phyloP scores from a whole-genome alignment of 2,329 filamentous ascomycete genomes.

The Cylindrodendrum hubeiense region DNA sequence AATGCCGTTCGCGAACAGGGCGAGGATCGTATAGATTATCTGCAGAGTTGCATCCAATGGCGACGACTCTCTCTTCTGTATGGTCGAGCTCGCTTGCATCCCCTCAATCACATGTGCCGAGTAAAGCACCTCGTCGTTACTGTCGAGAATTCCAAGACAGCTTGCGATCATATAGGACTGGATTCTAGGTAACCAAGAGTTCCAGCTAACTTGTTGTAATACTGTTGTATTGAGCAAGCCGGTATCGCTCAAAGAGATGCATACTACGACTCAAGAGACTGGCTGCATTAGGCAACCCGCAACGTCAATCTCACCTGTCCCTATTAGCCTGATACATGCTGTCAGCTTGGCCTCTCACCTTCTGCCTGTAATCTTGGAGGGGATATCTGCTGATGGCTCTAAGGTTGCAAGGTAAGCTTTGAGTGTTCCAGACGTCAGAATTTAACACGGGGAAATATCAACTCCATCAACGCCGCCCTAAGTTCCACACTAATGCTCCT shows the following conservation, averaged over 20 bases:
- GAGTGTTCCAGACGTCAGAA: no score
- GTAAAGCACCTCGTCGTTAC: not conserved
- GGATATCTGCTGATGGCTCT: no score
- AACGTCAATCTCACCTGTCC: no score
- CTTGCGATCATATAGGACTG: not conserved
- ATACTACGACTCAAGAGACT: no score
- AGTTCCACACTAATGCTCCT: no score
- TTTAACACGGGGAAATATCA: no score
- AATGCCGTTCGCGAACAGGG: not conserved
- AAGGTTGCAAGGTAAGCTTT: no score
- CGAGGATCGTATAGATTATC: not conserved
- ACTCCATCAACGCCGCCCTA: no score
- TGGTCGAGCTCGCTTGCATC: not conserved
- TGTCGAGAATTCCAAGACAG: not conserved
- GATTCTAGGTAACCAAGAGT: not conserved
- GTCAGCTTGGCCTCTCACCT: no score
- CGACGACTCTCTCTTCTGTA: not conserved
- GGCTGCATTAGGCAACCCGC: no score
- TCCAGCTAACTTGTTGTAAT: not conserved
- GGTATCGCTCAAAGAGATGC: not conserved
- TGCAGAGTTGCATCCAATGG: not conserved
- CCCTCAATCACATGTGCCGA: constrained; percentile 15
- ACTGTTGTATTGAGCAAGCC: not conserved
- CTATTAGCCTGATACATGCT: no score
- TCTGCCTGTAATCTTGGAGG: no score